These are phyloP conservation scores for Pythium apleroticum DNA, from an alignment of 352 stramenopile species.

Conservation along the genomic window DNA sequence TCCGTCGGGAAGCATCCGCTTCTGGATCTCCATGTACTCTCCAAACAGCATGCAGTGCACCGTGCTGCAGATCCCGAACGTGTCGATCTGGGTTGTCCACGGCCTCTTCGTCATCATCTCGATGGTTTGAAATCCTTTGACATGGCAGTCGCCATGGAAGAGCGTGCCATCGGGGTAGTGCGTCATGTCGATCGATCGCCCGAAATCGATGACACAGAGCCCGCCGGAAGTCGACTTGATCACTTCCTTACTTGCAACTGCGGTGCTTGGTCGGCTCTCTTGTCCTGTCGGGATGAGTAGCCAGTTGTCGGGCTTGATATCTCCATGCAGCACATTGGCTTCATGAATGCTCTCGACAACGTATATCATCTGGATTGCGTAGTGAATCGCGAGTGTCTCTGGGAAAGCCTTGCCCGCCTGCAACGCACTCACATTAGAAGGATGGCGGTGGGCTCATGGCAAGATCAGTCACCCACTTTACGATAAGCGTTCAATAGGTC, in stretches of 20 bases:
- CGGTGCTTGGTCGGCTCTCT: slow-evolving; percentile 11
- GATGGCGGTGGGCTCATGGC: too few species aligned
- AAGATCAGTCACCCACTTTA: background rate
- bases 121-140: slow-evolving; percentile 81
- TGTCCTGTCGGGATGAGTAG: slow-evolving; percentile 44
- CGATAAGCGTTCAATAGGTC: slow-evolving; percentile 75
- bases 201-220: slow-evolving; percentile 83
- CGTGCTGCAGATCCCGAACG: slow-evolving; percentile 77
- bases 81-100: slow-evolving; percentile 86
- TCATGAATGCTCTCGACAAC: slow-evolving; percentile 65
- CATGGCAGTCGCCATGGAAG: slow-evolving; percentile 79
- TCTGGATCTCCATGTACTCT: slow-evolving; percentile 78
- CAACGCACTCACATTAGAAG: background rate
- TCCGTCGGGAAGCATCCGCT: slow-evolving; percentile 29
- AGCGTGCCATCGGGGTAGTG: slow-evolving; percentile 52
- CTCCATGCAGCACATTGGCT: slow-evolving; percentile 69
- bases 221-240: slow-evolving; percentile 33
- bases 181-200: slow-evolving; percentile 72
- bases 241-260: background rate
- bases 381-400: slow-evolving; percentile 72
- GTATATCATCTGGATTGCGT: slow-evolving; percentile 79
- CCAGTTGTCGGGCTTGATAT: slow-evolving; percentile 90
- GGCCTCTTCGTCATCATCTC: slow-evolving; percentile 77
- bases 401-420: slow-evolving; percentile 59
- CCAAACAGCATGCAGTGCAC: slow-evolving; percentile 84